These are phyloP conservation scores for Infundibulicybe gibba DNA, from an alignment of 768 basidiomycete species.

Conservation along the genomic window DNA sequence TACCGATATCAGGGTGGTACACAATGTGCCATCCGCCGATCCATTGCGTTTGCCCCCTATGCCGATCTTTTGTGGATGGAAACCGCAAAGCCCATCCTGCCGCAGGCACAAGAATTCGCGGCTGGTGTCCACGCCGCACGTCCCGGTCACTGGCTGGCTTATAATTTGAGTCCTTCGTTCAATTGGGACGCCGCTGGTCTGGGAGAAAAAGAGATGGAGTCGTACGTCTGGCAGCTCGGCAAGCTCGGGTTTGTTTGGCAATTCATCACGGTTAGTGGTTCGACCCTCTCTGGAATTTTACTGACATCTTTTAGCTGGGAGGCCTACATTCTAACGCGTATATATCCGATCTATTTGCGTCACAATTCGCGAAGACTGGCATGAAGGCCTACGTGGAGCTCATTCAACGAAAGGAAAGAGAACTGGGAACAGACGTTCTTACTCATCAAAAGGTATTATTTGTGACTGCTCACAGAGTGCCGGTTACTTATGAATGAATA, in stretches of 20 bases:
- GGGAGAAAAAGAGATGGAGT: slow-evolving; percentile 78
- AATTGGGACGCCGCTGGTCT: slow-evolving; percentile 96
- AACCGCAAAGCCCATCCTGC: slow-evolving; percentile 90
- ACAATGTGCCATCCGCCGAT: slow-evolving; percentile 89
- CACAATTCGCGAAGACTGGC: slow-evolving; percentile 85
- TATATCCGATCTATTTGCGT: slow-evolving; percentile 91
- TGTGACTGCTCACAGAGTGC: slow-evolving; percentile 5
- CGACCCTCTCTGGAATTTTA: too few relatives aligned
- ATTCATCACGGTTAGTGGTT: slow-evolving; percentile 83
- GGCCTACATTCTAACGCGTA: slow-evolving; percentile 97
- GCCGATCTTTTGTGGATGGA: slow-evolving; percentile 95
- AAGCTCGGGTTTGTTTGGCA: slow-evolving; percentile 98
- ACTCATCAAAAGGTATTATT: slow-evolving; percentile 88
- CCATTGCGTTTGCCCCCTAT: slow-evolving; percentile 90
- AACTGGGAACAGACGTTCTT: slow-evolving; percentile 92
- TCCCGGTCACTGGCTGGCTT: slow-evolving; percentile 94
- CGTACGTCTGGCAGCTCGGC: slow-evolving; percentile 89
- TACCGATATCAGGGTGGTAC: slow-evolving; percentile 98
- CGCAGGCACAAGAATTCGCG: slow-evolving; percentile 91
- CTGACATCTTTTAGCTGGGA: slow-evolving; percentile 58
- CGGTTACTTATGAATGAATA: slow-evolving; percentile 24
- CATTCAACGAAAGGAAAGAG: slow-evolving; percentile 88
- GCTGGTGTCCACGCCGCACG: slow-evolving; percentile 77
- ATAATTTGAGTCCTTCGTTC: slow-evolving; percentile 93
- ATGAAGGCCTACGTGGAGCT: slow-evolving; percentile 99